Evolutionary conservation across 139 green algal genomes (phyloP), one percentile per base, ranked within the genome.

Genomic region (Ulvella scutata): DNA sequence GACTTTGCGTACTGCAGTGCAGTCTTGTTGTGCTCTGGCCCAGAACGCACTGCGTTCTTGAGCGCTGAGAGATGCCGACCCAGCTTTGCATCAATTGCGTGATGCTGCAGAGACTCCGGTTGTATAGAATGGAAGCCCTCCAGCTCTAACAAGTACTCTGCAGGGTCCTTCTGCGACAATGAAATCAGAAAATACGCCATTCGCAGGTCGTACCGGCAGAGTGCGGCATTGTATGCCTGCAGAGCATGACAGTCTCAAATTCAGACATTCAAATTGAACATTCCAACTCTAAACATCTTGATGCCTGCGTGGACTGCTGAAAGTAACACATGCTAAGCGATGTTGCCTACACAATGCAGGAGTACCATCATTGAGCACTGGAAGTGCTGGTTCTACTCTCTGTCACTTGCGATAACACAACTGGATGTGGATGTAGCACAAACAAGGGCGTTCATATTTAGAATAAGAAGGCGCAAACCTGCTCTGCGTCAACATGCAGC

Each of bases 141-240:
- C 44, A 98, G 86, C 81, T 97, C 85, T 37, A 82, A 73, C 62
- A 97, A 75, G 79, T 92, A 94, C 83, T 98, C 94, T 2, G 87
- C 92, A 3, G 94, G 94, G 82, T 98, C 93, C 39, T 87, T 88
- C 78, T 95, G 86, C 62, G 13, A 38, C 23, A 37, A 3, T 4
- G 72, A 80, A 72, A 37, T 86, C 39, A 98, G 92, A 88, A 98
- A 93, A 82, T 94, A 96, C 1, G 94, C 94, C 44, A 98, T 75
- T 37, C 87, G 80, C 61, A 97, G 74, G 72, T 98, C 91, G 75
- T 98, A 97, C 77, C 92, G 81, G 4, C 88, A 91, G 36, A 98
- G 82, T 0, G 94, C 93, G 0, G 84, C 80, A n/a, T 80, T 51
- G 84, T 96, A 97, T 21, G 38, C 33, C 61, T 72, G 44, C 51